phyloP scores from a whole-genome alignment of 2,329 filamentous ascomycete species.

The Venturia carpophila region DNA sequence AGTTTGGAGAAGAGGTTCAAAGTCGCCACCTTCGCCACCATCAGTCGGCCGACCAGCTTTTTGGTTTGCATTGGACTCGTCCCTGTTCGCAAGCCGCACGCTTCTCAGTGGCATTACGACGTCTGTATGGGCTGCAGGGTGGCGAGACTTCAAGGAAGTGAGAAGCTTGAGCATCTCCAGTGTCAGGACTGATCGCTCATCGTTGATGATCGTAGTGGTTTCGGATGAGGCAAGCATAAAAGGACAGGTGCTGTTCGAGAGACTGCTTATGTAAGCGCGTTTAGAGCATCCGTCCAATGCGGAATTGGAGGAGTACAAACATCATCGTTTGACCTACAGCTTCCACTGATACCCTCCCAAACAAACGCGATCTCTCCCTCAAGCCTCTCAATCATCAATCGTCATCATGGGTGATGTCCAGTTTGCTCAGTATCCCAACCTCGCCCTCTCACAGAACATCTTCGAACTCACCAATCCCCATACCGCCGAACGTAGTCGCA shows the following conservation, averaged over 20 bases:
- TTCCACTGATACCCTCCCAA: background rate
- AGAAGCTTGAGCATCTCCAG: conserved; percentile 9
- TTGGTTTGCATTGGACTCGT: background rate
- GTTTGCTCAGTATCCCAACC: conserved; percentile 76
- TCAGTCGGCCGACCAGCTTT: background rate
- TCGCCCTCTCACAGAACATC: conserved; percentile 75
- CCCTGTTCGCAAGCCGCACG: background rate
- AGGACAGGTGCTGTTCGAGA: background rate
- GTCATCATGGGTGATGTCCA: conserved; percentile 63
- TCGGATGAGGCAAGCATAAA: background rate
- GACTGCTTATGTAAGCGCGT: background rate
- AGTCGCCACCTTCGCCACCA: conserved; percentile 8
- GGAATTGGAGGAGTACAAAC: background rate
- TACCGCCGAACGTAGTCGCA: conserved; percentile 57
- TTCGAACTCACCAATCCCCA: conserved; percentile 73
- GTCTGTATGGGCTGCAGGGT: background rate
- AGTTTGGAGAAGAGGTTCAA: conserved; percentile 14
- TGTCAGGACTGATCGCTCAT: background rate
- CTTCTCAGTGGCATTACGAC: conserved; percentile 1
- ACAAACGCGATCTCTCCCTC: background rate
- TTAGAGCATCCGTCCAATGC: background rate
- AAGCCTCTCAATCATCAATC: background rate
- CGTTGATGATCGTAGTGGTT: background rate
- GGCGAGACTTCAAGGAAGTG: background rate
- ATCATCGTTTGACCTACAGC: background rate